Evolutionary conservation across 2,329 filamentous ascomycete genomes (phyloP).

Genomic region (Mycosphaerella sp.): DNA sequence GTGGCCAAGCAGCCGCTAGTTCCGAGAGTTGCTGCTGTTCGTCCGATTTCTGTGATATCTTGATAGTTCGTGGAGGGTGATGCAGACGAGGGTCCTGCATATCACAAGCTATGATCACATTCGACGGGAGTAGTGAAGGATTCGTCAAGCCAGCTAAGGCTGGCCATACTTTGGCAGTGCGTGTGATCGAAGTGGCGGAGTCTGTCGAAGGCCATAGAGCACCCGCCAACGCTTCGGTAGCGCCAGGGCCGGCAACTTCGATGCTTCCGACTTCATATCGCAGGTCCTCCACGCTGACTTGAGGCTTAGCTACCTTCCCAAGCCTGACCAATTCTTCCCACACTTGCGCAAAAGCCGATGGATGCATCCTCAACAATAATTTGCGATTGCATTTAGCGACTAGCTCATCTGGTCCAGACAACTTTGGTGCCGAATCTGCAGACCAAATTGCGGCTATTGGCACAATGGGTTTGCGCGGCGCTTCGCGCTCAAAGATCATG

Average conservation of each 20-base stretch:
- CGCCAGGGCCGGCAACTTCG: constrained; percentile 64
- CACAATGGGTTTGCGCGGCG: constrained; percentile 55
- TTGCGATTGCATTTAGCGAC: constrained; percentile 43
- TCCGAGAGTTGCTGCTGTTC: constrained; percentile 47
- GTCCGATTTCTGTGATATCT: constrained; percentile 22
- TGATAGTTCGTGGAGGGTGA: constrained; percentile 61
- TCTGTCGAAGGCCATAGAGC: constrained; percentile 51
- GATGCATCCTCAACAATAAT: constrained; percentile 71
- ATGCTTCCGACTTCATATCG: constrained; percentile 69
- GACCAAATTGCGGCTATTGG: constrained; percentile 74
- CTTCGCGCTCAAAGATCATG: constrained; percentile 54
- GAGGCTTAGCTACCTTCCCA: constrained; percentile 55
- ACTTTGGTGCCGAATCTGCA: constrained; percentile 34
- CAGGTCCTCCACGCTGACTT: constrained; percentile 60
- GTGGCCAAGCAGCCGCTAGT: constrained; percentile 61
- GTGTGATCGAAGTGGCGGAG: constrained; percentile 36
- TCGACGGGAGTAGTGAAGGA: constrained; percentile 61
- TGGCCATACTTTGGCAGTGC: constrained; percentile 43
- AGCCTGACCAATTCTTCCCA: constrained; percentile 58
- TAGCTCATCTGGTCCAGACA: constrained; percentile 24
- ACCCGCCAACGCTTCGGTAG: constrained; percentile 69
- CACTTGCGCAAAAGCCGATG: constrained; percentile 66
- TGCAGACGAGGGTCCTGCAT: constrained; percentile 73
- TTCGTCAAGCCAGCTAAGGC: constrained; percentile 58
- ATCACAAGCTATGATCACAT: constrained; percentile 65